Percentiles rank a stretch among this genome's conserved stretches.
These are phyloP conservation scores for Trichosporon coremiiforme DNA, from an alignment of 1,284 basidiomycete species.

Conservation along the genomic window DNA sequence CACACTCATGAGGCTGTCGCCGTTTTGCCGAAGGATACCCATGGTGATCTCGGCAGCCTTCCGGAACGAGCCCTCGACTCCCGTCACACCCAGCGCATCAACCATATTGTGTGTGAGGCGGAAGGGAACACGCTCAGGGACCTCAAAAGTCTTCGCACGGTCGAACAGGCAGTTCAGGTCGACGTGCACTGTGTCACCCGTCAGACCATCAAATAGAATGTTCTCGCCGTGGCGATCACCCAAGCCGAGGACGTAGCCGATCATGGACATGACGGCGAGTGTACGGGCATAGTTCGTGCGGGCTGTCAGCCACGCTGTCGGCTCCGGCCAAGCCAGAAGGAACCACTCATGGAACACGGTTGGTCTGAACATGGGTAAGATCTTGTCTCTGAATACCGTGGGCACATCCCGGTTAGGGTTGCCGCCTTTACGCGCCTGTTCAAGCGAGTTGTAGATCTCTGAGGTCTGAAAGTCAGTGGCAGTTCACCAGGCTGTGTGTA, in stretches of 20 bases:
- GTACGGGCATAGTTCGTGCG: slow-evolving; percentile 85
- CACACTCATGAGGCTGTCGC: slow-evolving; percentile 92
- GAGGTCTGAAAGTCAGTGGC: slow-evolving; percentile 42
- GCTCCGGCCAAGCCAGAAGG: slow-evolving; percentile 93
- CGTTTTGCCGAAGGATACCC: slow-evolving; percentile 83
- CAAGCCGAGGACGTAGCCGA: too few species aligned
- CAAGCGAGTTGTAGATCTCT: slow-evolving; percentile 64
- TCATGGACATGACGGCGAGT: slow-evolving; percentile 97
- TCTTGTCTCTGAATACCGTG: slow-evolving; percentile 63
- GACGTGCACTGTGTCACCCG: slow-evolving; percentile 92
- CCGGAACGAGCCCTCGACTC: slow-evolving; percentile 92
- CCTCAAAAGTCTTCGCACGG: slow-evolving; percentile 86
- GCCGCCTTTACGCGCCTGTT: slow-evolving; percentile 22
- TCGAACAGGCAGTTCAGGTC: slow-evolving; percentile 99
- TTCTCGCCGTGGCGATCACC: slow-evolving; percentile 98
- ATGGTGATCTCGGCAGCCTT: slow-evolving; percentile 90
- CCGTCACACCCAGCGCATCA: slow-evolving; percentile 90
- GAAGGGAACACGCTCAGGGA: slow-evolving; percentile 93
- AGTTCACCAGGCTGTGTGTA: slow-evolving; percentile 25
- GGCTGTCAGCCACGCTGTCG: slow-evolving; percentile 88
- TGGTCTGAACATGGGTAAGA: slow-evolving; percentile 67
- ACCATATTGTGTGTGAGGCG: slow-evolving; percentile 92
- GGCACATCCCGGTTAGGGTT: slow-evolving; percentile 20
- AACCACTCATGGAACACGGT: slow-evolving; percentile 99
- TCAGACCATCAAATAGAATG: slow-evolving; percentile 85